Evolutionary conservation across 2,329 filamentous ascomycete species (phyloP), one percentile per base, ranked within the genome.

Genomic region (Aspergillus candidus): DNA sequence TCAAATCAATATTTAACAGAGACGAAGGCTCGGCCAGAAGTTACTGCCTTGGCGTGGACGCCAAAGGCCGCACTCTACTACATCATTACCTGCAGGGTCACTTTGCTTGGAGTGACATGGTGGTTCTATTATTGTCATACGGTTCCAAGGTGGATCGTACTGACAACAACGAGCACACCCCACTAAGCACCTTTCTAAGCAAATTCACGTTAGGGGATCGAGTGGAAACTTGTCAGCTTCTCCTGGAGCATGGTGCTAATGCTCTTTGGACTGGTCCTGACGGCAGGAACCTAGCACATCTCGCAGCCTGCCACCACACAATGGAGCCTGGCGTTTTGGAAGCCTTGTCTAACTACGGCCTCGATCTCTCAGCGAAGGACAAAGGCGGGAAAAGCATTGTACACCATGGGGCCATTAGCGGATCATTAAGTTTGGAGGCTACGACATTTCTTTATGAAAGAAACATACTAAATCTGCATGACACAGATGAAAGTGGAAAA

Each of bases 301-400:
- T 18, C 17, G 17, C 17, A 18, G 17, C 17, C 3, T 18, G 17
- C 17, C 17, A 18, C 3, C 17, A 18, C 17, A 18, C 17, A 18
- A 3, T 18, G 17, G 17, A 18, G 17, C 17, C 17, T 18, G 17
- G 17, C 17, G 17, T 18, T 18, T 18, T 18, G 17, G 17, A 18
- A 18, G 17, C 17, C 17, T 18, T 18, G 15, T 33, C 12, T 6
- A 17, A 12, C 15, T 34, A 7, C 14, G 30, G 38, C 11, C 18
- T 41, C 6, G 30, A 27, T n/a, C 15, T 41, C 6, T 12, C n/a
- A 14, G 17, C 17, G 5, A 41, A 34, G 12, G 30, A 41, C 30
- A 41, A 34, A 8, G n/a, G 31, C 15, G 30, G 38, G 30, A 34
- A 34, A 41, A 33, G 12, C 11, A 41, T 41, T 33, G 18, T 41